Conservation (phyloP, 2,329 filamentous ascomycete species). For the Paradendryphiella salina region DNA sequence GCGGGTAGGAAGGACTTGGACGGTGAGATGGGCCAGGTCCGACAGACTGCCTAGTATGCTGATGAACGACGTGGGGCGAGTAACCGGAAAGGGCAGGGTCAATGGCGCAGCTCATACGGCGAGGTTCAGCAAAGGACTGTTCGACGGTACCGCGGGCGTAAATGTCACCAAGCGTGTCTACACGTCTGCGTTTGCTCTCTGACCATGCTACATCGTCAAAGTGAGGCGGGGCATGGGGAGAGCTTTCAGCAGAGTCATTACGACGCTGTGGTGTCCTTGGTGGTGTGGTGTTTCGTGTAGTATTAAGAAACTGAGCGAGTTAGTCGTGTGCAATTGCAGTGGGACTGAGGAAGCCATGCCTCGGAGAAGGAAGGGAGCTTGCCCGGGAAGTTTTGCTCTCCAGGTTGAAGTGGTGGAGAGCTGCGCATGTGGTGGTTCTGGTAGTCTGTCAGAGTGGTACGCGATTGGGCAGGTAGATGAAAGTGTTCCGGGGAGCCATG, state of each 20-base stretch:
- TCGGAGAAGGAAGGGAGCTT: conserved; percentile 40
- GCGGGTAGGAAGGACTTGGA: conserved; percentile 32
- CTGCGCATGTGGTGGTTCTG: conserved; percentile 38
- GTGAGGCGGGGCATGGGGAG: conserved; percentile 29
- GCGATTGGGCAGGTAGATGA: not conserved
- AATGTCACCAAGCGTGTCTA: conserved; percentile 33
- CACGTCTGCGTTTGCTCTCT: conserved; percentile 33
- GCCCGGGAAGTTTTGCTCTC: conserved; percentile 31
- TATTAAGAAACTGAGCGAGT: conserved; percentile 31
- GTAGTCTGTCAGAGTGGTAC: conserved; percentile 15
- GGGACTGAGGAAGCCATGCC: conserved; percentile 20
- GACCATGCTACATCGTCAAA: conserved; percentile 40
- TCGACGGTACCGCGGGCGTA: conserved; percentile 25
- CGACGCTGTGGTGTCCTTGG: conserved; percentile 39
- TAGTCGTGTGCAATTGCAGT: conserved; percentile 3
- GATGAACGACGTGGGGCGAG: conserved; percentile 15
- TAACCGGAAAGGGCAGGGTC: conserved; percentile 30
- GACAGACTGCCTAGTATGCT: conserved; percentile 6
- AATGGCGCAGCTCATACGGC: conserved; percentile 26
- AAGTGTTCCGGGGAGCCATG: not conserved
- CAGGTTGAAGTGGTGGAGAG: conserved; percentile 42
- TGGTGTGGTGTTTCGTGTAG: conserved; percentile 38
- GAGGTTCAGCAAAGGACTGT: conserved; percentile 18
- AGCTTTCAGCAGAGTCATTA: conserved; percentile 34
- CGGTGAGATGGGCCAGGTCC: conserved; percentile 30